Evolutionary conservation across 1,139 yeast species (phyloP).

Genomic region (Keqinozyma sinolaborantium): DNA sequence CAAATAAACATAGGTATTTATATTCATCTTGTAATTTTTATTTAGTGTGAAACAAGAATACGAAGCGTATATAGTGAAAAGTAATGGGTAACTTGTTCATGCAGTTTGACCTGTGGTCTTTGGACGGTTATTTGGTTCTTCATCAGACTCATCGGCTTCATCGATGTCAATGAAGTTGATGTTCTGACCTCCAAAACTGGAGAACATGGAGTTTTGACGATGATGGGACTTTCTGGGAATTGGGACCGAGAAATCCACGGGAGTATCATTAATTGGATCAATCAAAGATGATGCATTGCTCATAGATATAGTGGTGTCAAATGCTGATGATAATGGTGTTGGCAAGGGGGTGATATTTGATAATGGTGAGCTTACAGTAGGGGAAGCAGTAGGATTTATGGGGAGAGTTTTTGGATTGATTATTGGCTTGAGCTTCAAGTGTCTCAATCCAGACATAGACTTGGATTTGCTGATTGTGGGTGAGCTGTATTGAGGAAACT

Average conservation of each 20-base stretch:
- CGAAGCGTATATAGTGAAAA: no score
- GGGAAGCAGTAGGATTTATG: slow-evolving; percentile 20
- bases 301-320: slow-evolving; percentile 16
- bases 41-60: no score
- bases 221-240: slow-evolving; percentile 9
- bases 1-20: slow-evolving; percentile 2
- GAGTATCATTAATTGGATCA: slow-evolving; percentile 41
- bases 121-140: slow-evolving; percentile 1
- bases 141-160: slow-evolving; percentile 19
- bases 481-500: slow-evolving; percentile 4
- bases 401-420: slow-evolving; percentile 8
- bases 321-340: slow-evolving; percentile 26
- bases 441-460: background rate
- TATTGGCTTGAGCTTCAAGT: slow-evolving; percentile 1
- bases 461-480: slow-evolving; percentile 1
- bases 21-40: no score
- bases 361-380: slow-evolving; percentile 34
- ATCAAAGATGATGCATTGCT: slow-evolving; percentile 20
- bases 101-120: slow-evolving; percentile 1
- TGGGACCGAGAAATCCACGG: slow-evolving; percentile 38
- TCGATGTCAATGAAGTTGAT: slow-evolving; percentile 26
- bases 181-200: slow-evolving; percentile 2
- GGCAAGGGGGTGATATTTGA: slow-evolving; percentile 29
- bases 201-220: background rate
- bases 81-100: no score